These are phyloP conservation scores for Cystoderma amianthinum DNA, from an alignment of 768 basidiomycete genomes.

Conservation along the genomic window DNA sequence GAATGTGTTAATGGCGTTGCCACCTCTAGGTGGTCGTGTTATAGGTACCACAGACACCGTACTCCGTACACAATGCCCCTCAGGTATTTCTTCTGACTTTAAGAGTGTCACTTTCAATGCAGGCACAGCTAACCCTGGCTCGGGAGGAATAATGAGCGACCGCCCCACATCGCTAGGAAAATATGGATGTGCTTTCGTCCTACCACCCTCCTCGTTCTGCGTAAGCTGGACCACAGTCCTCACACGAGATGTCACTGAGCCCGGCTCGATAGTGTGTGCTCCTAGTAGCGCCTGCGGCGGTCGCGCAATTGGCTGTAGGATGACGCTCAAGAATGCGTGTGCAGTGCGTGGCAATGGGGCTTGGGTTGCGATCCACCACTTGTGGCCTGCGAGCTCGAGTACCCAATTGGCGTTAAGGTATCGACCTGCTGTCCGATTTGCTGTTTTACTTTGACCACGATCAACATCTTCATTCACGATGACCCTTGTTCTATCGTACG, in stretches of 20 bases:
- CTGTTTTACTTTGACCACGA: constrained; percentile 1
- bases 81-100: constrained; percentile 34
- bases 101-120: constrained; percentile 55
- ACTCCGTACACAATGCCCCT: constrained; percentile 57
- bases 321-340: constrained; percentile 70
- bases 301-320: constrained; percentile 39
- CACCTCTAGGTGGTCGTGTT: constrained; percentile 7
- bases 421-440: constrained; percentile 20
- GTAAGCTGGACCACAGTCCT: constrained; percentile 83
- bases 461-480: constrained; percentile 5
- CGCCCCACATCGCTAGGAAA: constrained; percentile 60
- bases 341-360: constrained; percentile 67
- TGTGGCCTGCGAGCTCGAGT: constrained; percentile 61
- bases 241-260: constrained; percentile 32
- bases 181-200: constrained; percentile 72
- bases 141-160: constrained; percentile 37
- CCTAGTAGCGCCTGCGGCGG: constrained; percentile 21
- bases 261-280: not conserved
- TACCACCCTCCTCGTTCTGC: constrained; percentile 58
- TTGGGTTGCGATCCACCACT: constrained; percentile 84
- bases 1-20: too few relatives aligned
- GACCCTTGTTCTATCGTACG: constrained; percentile 80
- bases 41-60: constrained; percentile 47
- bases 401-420: constrained; percentile 89
- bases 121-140: constrained; percentile 27